Conservation (phyloP, 768 basidiomycete genomes). For the Trametes cingulata region DNA sequence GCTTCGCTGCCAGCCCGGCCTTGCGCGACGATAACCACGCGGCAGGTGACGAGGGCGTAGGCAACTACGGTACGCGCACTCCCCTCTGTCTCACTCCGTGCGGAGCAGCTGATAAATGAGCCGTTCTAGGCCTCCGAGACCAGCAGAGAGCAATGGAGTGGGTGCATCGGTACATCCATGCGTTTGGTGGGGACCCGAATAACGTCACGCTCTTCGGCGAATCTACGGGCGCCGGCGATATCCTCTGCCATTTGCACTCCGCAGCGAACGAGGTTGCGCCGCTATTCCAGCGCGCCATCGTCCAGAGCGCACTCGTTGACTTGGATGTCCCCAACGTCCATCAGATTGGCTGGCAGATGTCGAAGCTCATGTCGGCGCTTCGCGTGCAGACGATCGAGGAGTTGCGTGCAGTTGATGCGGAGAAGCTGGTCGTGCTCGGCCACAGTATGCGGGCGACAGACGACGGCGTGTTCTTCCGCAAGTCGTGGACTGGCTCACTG, state of each 20-base stretch:
- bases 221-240: slow-evolving; percentile 36
- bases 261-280: slow-evolving; percentile 57
- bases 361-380: slow-evolving; percentile 59
- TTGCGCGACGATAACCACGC: slow-evolving; percentile 67
- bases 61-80: slow-evolving; percentile 65
- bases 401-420: slow-evolving; percentile 58
- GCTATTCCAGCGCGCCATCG: slow-evolving; percentile 70
- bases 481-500: slow-evolving; percentile 39
- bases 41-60: slow-evolving; percentile 68
- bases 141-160: slow-evolving; percentile 49
- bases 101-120: background rate
- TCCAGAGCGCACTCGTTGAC: slow-evolving; percentile 73
- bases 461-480: slow-evolving; percentile 68
- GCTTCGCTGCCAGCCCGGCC: slow-evolving; percentile 67
- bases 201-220: slow-evolving; percentile 38
- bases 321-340: slow-evolving; percentile 59
- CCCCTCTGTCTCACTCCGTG: background rate
- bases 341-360: slow-evolving; percentile 67
- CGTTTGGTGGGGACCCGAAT: slow-evolving; percentile 51
- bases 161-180: slow-evolving; percentile 51
- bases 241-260: slow-evolving; percentile 53
- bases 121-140: slow-evolving; percentile 33
- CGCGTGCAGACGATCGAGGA: slow-evolving; percentile 58
- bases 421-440: slow-evolving; percentile 50
- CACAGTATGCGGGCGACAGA: slow-evolving; percentile 60